Conservation (phyloP, 352 stramenopile species). For the Pythium myriotylum region DNA sequence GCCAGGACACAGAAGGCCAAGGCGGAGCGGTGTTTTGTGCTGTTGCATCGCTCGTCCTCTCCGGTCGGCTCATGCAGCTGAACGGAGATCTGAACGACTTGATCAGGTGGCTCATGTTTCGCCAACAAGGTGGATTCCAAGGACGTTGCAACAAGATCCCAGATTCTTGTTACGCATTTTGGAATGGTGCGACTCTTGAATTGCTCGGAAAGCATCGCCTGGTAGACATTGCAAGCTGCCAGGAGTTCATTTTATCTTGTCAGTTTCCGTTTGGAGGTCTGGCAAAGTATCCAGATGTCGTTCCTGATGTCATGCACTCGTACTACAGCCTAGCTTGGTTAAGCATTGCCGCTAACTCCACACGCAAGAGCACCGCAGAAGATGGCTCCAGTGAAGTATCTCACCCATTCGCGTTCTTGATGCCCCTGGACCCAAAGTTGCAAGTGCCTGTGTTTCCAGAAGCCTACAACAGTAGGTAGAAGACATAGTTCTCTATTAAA, state of each 20-base stretch:
- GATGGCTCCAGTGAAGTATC: constrained; percentile 4
- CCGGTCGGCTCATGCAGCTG: constrained; percentile 68
- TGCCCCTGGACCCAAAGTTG: constrained; percentile 70
- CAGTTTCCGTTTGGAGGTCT: constrained; percentile 87
- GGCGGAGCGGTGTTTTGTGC: constrained; percentile 76
- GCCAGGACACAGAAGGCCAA: constrained; percentile 64
- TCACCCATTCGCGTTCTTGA: constrained; percentile 36
- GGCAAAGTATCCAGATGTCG: constrained; percentile 73
- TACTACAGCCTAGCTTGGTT: constrained; percentile 92
- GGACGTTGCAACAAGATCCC: constrained; percentile 90
- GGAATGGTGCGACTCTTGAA: constrained; percentile 88
- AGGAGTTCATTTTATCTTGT: constrained; percentile 82
- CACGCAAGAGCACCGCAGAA: constrained; percentile 16
- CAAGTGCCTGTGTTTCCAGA: constrained; percentile 75
- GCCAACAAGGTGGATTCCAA: constrained; percentile 86
- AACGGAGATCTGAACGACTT: constrained; percentile 66
- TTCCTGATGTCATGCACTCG: constrained; percentile 91
- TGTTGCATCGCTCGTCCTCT: constrained; percentile 72
- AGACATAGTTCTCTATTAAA: constrained; percentile 15
- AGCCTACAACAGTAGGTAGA: neutral
- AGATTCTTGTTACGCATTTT: constrained; percentile 93
- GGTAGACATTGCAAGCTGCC: constrained; percentile 71
- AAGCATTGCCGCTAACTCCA: constrained; percentile 65
- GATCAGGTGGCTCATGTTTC: constrained; percentile 82
- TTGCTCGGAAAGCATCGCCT: constrained; percentile 78